Percentiles rank a stretch among this genome's conserved stretches.
Conservation (phyloP, 2,329 filamentous ascomycete species). For the Shiraia sp. region DNA sequence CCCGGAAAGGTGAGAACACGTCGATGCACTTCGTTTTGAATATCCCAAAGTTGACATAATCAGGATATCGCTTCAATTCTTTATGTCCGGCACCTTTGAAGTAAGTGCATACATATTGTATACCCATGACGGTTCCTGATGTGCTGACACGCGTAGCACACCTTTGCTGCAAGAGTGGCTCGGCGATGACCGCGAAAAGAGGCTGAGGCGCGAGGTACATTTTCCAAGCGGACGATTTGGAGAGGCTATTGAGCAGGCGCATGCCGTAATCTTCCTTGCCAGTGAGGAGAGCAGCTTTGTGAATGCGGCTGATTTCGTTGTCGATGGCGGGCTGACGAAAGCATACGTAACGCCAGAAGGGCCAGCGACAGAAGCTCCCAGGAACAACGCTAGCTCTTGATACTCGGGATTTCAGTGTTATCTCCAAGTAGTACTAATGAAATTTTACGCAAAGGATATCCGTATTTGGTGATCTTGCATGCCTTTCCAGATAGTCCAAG, state of each 20-base stretch:
- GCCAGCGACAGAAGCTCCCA: conserved; percentile 57
- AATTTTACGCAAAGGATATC: conserved; percentile 1
- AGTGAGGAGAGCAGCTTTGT: conserved; percentile 89
- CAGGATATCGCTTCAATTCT: conserved; percentile 80
- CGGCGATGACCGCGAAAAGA: conserved; percentile 81
- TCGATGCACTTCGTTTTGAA: no score
- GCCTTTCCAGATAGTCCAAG: conserved; percentile 1
- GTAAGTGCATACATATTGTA: conserved; percentile 42
- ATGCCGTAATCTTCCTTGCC: conserved; percentile 84
- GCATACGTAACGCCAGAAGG: conserved; percentile 74
- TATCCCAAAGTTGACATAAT: no score
- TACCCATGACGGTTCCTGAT: neutral
- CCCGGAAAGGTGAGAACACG: conserved; percentile 66
- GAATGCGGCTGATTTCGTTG: conserved; percentile 89
- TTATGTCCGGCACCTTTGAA: conserved; percentile 90
- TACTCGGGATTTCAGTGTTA: no score
- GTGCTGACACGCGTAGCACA: conserved; percentile 58
- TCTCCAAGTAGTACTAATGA: no score
- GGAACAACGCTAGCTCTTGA: conserved; percentile 48
- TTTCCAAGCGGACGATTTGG: conserved; percentile 88
- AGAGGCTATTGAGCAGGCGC: conserved; percentile 91
- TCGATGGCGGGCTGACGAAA: conserved; percentile 95
- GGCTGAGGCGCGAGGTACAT: conserved; percentile 80
- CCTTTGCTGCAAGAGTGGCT: conserved; percentile 92
- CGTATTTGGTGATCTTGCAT: conserved; percentile 4